Base-by-base conservation (phyloP, 2,329 filamentous ascomycete genomes). In the Fusarium sp. region DNA sequence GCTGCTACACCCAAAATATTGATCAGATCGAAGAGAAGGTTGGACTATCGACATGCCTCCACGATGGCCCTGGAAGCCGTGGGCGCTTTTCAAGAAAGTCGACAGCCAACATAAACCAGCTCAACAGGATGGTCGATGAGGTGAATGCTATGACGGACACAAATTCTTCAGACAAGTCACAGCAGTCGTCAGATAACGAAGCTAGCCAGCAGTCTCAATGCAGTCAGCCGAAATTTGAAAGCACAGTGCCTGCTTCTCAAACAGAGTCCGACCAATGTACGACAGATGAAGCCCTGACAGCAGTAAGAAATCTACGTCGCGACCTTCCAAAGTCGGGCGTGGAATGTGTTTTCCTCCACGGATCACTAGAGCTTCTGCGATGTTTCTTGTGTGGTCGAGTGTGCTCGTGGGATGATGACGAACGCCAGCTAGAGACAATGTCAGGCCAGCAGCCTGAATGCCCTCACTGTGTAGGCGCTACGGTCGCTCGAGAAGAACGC, bases 1-100 rank as follows among this genome's bases (percentile, higher is more conserved):
- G 92, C 44, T 93, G 91, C 76, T 94, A 94, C 76, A 94, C 92
- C 0, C 92, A 94, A 75, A 94, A 94, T 72, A 94, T 94, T 73
- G 92, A 94, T 74, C 89, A 90, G 70, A 89, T 94, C 12, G 92
- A 94, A 78, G 89, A 91, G 77, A 90, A 92, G 64, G 90, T 93
- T 48, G 92, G 91, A 8, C 83, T 94, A 8, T 89, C 87, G 22
- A 92, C 90, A 1, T 87, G 90, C 61, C 84, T 94, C 14, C 82
- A 84, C 17, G 85, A 88, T 38, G 92, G 92, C 0, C 88, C 90
- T 3, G 92, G 92, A 3, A 89, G 86, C 74, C 86, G 88, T 45
- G 87, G 88, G 17, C 85, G 90, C 5, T 92, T 92, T 75, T 89
- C 88, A 52, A 85, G 86, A 72, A 86, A 84, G 68, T 84, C 84